A percentile compares a stretch with the other conserved stretches of the same genome.
phyloP scores from a whole-genome alignment of 2,329 filamentous ascomycete genomes.

The Cyanodermella asteris region DNA sequence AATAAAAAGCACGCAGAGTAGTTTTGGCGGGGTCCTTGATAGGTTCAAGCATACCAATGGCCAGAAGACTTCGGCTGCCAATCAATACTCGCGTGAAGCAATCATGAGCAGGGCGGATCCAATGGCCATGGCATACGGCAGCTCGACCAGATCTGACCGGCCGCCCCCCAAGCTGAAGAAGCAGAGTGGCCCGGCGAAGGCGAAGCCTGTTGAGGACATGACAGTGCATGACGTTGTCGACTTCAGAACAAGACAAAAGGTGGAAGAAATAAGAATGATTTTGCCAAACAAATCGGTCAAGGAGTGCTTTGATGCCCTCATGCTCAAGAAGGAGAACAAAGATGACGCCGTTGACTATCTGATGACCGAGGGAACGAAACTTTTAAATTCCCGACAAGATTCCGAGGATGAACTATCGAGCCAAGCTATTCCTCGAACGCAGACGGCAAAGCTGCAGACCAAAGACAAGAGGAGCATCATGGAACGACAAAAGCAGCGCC shows the following conservation, averaged over 20 bases:
- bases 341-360: slow-evolving; percentile 31
- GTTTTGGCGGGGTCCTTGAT: too few species aligned
- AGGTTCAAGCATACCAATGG: too few species aligned
- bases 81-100: slow-evolving; percentile 13
- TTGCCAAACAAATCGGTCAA: slow-evolving; percentile 24
- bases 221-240: slow-evolving; percentile 30
- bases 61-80: too few species aligned
- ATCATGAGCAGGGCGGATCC: slow-evolving; percentile 20
- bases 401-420: too few species aligned
- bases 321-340: slow-evolving; percentile 27
- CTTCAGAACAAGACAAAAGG: slow-evolving; percentile 24
- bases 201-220: slow-evolving; percentile 23
- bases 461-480: too few species aligned
- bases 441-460: slow-evolving; percentile 32
- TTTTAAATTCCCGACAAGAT: too few species aligned
- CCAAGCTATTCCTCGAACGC: too few species aligned
- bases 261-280: slow-evolving; percentile 28
- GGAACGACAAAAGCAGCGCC: too few species aligned
- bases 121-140: slow-evolving; percentile 21
- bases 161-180: slow-evolving; percentile 17
- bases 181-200: slow-evolving; percentile 21
- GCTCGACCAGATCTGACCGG: slow-evolving; percentile 14
- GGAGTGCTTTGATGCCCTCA: slow-evolving; percentile 27
- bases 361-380: slow-evolving; percentile 17
- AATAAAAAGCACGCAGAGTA: too few species aligned